Conservation (phyloP, 2,329 filamentous ascomycete species). For the Escovopsis sp. region DNA sequence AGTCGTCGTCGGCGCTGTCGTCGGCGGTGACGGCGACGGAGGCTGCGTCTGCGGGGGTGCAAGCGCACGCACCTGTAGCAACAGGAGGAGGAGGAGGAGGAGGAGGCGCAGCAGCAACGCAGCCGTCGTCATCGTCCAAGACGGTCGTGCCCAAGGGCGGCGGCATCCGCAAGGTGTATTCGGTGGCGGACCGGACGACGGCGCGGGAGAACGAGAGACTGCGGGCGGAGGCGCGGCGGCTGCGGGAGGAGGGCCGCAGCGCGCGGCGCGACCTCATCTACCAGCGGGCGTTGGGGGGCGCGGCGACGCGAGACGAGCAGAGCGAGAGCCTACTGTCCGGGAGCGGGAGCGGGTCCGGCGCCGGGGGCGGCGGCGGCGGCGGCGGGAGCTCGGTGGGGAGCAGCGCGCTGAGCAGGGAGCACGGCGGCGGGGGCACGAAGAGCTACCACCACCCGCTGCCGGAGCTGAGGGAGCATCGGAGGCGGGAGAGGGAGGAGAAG, state of each 20-base stretch:
- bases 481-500: constrained; percentile 19
- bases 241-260: constrained; percentile 37
- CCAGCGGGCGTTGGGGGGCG: constrained; percentile 25
- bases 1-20: constrained; percentile 41
- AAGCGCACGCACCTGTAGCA: constrained; percentile 20
- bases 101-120: too few relatives aligned
- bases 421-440: constrained; percentile 33
- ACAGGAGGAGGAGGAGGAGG: too few relatives aligned
- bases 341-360: constrained; percentile 23
- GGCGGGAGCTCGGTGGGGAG: constrained; percentile 6
- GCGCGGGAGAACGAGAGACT: constrained; percentile 38
- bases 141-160: constrained; percentile 13
- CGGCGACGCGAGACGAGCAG: constrained; percentile 17
- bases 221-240: constrained; percentile 38
- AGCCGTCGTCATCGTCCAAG: too few relatives aligned
- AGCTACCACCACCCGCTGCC: constrained; percentile 42
- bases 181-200: constrained; percentile 38
- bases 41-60: constrained; percentile 30
- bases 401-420: constrained; percentile 27
- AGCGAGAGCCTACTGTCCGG: constrained; percentile 19
- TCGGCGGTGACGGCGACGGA: constrained; percentile 19
- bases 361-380: constrained; percentile 23
- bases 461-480: constrained; percentile 26
- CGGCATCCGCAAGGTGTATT: constrained; percentile 49
- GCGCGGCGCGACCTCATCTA: constrained; percentile 35